Percentiles rank a stretch among this genome's conserved stretches.
These are phyloP conservation scores for Saccharomyces eubayanus DNA, from an alignment of 805 yeast genomes.

Conservation along the genomic window DNA sequence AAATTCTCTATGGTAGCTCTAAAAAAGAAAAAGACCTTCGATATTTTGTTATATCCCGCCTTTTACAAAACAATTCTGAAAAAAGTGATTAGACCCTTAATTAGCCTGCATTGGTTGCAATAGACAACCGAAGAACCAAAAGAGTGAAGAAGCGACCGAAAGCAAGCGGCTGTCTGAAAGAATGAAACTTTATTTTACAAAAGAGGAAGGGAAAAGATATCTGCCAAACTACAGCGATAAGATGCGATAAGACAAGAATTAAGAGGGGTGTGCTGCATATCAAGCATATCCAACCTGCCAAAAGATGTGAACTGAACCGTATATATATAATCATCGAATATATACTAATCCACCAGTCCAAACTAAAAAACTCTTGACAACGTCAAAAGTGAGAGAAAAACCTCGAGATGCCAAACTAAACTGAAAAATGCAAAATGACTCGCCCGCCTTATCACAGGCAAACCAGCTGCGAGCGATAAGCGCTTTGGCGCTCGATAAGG, in stretches of 20 bases:
- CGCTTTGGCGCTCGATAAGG: not conserved
- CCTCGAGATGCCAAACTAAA: not conserved
- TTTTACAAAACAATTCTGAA: not conserved
- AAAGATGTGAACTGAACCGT: not conserved
- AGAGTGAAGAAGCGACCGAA: not conserved
- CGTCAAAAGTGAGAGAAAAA: not conserved
- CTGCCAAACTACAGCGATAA: not conserved
- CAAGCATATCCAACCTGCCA: not conserved
- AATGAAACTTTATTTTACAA: not conserved
- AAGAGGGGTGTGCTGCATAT: not conserved
- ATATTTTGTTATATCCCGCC: not conserved
- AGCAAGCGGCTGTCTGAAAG: not conserved
- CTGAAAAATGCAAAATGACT: not conserved
- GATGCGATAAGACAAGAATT: not conserved
- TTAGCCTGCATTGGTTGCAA: not conserved
- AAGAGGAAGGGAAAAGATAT: not conserved
- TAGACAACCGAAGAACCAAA: not conserved
- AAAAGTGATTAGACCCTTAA: not conserved
- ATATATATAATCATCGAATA: not conserved
- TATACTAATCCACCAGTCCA: not conserved
- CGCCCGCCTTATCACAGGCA: not conserved
- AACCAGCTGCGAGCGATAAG: not conserved
- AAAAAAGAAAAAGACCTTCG: not conserved
- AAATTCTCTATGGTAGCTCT: not conserved
- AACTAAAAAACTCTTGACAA: not conserved